A percentile compares a stretch with the other conserved stretches of the same genome.
Conservation (phyloP, 2,329 filamentous ascomycete species). For the Geosmithia putterillii region DNA sequence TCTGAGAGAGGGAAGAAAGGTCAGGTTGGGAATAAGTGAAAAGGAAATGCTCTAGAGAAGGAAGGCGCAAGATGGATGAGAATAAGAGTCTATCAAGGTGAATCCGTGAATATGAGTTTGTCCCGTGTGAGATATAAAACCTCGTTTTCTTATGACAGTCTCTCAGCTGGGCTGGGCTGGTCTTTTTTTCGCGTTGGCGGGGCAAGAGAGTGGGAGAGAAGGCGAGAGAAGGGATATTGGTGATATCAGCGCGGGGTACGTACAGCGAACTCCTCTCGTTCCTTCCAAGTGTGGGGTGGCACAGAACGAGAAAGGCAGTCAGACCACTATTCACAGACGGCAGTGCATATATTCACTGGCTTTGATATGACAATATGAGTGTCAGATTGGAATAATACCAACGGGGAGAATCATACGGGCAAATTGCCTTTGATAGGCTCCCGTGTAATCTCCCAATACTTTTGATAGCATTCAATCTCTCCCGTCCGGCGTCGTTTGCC, state of each 20-base stretch:
- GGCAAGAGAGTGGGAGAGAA: background rate
- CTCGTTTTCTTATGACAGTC: too few relatives aligned
- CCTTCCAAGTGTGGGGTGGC: background rate
- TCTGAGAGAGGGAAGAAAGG: background rate
- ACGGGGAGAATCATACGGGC: too few relatives aligned
- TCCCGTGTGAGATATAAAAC: background rate
- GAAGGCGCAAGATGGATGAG: too few relatives aligned
- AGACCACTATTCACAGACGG: too few relatives aligned
- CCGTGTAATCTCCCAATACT: too few relatives aligned
- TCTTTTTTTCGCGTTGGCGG: background rate
- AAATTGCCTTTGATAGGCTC: too few relatives aligned
- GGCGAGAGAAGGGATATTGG: background rate
- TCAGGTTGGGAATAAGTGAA: background rate
- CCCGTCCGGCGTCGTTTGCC: too few relatives aligned
- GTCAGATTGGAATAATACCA: too few relatives aligned
- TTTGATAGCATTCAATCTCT: too few relatives aligned
- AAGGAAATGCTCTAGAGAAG: background rate
- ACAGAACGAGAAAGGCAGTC: background rate
- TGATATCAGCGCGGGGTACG: background rate
- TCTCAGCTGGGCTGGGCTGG: background rate
- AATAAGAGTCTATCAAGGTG: background rate
- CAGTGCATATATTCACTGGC: too few relatives aligned
- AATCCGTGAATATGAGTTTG: background rate
- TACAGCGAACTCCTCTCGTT: background rate
- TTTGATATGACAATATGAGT: too few relatives aligned